Percentiles rank a stretch among this genome's conserved stretches.
Evolutionary conservation across 2,329 filamentous ascomycete species (phyloP).

Genomic region (Ophiocordyceps sinensis): DNA sequence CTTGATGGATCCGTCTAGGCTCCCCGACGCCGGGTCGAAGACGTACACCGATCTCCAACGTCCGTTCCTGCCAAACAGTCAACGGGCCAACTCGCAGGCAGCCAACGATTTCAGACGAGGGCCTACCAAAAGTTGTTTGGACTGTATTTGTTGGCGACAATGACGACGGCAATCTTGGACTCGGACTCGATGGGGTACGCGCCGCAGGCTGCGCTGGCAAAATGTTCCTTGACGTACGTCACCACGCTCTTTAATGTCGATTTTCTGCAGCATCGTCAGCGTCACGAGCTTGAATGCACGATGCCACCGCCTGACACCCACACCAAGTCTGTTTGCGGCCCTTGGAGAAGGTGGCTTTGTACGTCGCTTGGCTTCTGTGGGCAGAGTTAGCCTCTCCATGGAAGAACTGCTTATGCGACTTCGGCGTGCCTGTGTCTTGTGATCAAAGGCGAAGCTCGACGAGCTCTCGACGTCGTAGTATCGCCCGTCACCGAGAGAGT

Average conservation of each 20-base stretch:
- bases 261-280: slow-evolving; percentile 40
- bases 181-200: slow-evolving; percentile 71
- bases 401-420: background rate
- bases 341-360: slow-evolving; percentile 68
- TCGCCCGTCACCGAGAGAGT: slow-evolving; percentile 61
- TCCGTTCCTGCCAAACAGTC: slow-evolving; percentile 54
- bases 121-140: slow-evolving; percentile 90
- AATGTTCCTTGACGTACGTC: slow-evolving; percentile 76
- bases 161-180: slow-evolving; percentile 60
- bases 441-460: slow-evolving; percentile 80
- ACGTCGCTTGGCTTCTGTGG: slow-evolving; percentile 64
- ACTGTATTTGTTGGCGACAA: slow-evolving; percentile 94
- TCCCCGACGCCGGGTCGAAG: slow-evolving; percentile 52
- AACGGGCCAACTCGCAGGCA: background rate
- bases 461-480: slow-evolving; percentile 87
- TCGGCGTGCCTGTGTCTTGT: slow-evolving; percentile 54
- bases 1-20: slow-evolving; percentile 66
- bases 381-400: slow-evolving; percentile 1
- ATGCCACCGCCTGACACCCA: slow-evolving; percentile 32
- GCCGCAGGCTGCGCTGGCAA: slow-evolving; percentile 64
- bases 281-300: background rate
- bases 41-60: slow-evolving; percentile 87
- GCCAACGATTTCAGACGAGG: background rate
- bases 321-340: slow-evolving; percentile 65
- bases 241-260: slow-evolving; percentile 67